These are phyloP conservation scores for Globisporangium cederbergense DNA, from an alignment of 352 stramenopile species.

Conservation along the genomic window DNA sequence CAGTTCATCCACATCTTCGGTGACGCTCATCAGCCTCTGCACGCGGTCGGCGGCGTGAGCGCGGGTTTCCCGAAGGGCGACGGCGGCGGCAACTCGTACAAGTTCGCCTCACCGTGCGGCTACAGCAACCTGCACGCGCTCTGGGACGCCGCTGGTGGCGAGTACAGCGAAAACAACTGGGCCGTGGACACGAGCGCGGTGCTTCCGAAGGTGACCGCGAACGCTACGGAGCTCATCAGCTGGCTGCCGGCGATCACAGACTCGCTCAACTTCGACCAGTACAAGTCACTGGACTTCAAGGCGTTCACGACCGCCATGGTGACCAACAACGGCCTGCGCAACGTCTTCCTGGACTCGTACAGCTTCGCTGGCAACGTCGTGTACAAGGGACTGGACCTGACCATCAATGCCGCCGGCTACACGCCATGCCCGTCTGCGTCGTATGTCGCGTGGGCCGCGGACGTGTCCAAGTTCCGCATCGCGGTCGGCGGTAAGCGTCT, in stretches of 20 bases:
- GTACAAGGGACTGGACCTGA: constrained; percentile 38
- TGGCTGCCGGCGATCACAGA: constrained; percentile 30
- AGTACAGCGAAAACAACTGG: constrained; percentile 59
- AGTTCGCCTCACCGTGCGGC: constrained; percentile 41
- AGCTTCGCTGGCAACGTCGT: constrained; percentile 34
- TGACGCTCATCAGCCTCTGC: constrained; percentile 59
- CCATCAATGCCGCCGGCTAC: constrained; percentile 7
- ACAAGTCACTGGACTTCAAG: constrained; percentile 33
- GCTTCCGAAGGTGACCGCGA: constrained; percentile 17
- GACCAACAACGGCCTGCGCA: constrained; percentile 22
- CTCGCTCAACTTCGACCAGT: constrained; percentile 36
- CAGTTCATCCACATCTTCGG: constrained; percentile 75
- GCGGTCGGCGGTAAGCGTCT: constrained; percentile 51
- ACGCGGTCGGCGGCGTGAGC: constrained; percentile 46
- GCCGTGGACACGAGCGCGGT: constrained; percentile 15
- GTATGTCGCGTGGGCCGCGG: constrained; percentile 32
- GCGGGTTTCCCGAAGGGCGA: constrained; percentile 46
- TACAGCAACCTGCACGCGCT: constrained; percentile 66
- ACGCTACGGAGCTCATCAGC: constrained; percentile 47
- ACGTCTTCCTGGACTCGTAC: constrained; percentile 46
- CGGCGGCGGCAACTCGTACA: constrained; percentile 55
- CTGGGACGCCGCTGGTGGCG: constrained; percentile 51
- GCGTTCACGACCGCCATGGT: constrained; percentile 28
- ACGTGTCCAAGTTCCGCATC: constrained; percentile 46
- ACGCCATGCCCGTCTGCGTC: constrained; percentile 22